Conservation (phyloP, 345 rosid genomes). For the Citrus sp. region DNA sequence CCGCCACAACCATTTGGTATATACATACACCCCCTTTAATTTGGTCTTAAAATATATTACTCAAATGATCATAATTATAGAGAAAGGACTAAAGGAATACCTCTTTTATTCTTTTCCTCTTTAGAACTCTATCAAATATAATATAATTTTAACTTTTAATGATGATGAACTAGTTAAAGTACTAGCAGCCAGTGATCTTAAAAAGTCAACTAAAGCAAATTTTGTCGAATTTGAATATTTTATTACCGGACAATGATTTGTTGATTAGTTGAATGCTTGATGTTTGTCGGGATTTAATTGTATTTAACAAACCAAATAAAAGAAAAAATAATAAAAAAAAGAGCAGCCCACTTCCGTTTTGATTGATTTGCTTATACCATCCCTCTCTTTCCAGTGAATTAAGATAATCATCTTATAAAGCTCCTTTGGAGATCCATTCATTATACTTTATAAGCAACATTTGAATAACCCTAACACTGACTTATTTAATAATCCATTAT, state of each 20-base stretch:
- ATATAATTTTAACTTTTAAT: neutral
- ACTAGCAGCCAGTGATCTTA: conserved; percentile 2
- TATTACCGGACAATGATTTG: neutral
- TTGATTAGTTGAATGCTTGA: neutral
- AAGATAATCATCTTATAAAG: neutral
- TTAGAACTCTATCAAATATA: neutral
- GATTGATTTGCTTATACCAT: neutral
- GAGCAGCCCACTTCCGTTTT: conserved; percentile 2
- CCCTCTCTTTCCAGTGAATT: neutral
- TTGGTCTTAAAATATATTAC: neutral
- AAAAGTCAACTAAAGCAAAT: conserved; percentile 12
- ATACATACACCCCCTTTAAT: neutral
- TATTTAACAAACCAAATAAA: neutral
- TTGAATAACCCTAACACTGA: neutral
- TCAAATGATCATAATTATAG: neutral
- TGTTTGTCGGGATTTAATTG: conserved; percentile 5
- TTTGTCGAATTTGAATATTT: neutral
- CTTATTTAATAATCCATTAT: too few species aligned
- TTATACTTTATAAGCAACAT: neutral
- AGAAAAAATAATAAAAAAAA: neutral
- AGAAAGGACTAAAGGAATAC: neutral
- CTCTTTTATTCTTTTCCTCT: neutral
- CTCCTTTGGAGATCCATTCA: neutral
- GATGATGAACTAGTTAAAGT: conserved; percentile 11
- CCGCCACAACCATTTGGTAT: too few species aligned